A percentile compares a stretch with the other conserved stretches of the same genome.
Conservation (phyloP, 352 stramenopile species). For the Phytophthora pistaciae region DNA sequence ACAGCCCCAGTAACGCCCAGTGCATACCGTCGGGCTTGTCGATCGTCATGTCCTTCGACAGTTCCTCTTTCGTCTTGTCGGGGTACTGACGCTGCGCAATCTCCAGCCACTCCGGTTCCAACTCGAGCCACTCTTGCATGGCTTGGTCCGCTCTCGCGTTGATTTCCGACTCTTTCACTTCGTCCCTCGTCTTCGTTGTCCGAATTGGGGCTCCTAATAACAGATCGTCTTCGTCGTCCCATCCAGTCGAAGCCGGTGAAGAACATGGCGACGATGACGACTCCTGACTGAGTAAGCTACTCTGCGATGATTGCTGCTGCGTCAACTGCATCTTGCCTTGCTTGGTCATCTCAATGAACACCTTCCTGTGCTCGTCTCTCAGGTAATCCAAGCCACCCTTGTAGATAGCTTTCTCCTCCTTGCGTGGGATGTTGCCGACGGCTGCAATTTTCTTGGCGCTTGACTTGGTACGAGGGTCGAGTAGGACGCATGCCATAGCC, state of each 20-base stretch:
- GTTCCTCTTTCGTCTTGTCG: neutral
- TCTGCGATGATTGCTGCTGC: neutral
- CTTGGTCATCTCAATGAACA: neutral
- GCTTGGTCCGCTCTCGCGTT: neutral
- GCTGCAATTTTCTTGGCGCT: constrained; percentile 5
- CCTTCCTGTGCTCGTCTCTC: neutral
- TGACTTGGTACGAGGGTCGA: constrained; percentile 10
- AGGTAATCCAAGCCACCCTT: neutral
- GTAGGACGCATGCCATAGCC: constrained; percentile 3
- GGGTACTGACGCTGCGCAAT: neutral
- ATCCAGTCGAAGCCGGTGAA: constrained; percentile 4
- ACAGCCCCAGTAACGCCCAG: constrained; percentile 8
- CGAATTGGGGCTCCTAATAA: constrained; percentile 6
- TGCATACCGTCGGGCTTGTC: neutral
- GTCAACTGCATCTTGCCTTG: neutral
- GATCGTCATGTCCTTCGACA: neutral
- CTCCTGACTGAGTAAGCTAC: neutral
- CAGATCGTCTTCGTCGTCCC: constrained; percentile 17
- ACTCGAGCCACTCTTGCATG: constrained; percentile 4
- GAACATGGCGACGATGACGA: neutral
- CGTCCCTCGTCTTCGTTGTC: neutral
- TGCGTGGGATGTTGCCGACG: constrained; percentile 1
- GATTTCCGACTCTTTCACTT: constrained; percentile 15
- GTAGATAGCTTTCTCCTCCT: neutral
- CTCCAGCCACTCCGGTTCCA: constrained; percentile 6